Conservation (phyloP, 2,329 filamentous ascomycete species). For the Pestalotiopsis sp. region DNA sequence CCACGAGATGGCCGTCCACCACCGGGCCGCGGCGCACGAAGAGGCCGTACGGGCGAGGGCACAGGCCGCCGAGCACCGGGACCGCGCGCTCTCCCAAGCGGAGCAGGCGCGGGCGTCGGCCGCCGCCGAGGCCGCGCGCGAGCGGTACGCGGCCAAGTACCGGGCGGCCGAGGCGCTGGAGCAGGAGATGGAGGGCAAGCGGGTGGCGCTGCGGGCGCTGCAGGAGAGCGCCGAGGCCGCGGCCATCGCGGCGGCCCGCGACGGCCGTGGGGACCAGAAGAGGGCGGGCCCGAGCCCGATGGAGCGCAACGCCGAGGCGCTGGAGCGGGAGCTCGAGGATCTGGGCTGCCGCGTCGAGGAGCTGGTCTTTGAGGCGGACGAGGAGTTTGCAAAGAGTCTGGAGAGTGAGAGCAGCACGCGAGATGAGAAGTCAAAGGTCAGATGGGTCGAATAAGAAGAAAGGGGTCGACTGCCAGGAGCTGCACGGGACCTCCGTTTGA, state of each 20-base stretch:
- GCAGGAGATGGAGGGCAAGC: conserved; percentile 37
- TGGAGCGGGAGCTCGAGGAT: conserved; percentile 36
- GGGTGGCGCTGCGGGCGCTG: conserved; percentile 1
- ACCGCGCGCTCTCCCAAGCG: background rate
- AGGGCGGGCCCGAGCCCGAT: conserved; percentile 3
- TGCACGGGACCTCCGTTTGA: background rate
- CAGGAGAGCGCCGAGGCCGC: conserved; percentile 16
- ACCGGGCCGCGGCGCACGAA: background rate
- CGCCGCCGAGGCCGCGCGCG: background rate
- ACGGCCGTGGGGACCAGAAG: conserved; percentile 10
- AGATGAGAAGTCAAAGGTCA: background rate
- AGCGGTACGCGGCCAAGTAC: conserved; percentile 34
- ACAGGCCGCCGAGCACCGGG: background rate
- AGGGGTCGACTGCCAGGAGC: background rate
- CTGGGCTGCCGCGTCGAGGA: conserved; percentile 17
- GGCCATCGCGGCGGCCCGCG: too few species aligned
- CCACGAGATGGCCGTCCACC: background rate
- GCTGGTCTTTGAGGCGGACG: conserved; percentile 49
- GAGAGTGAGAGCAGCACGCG: conserved; percentile 23
- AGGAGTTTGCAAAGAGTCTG: conserved; percentile 47
- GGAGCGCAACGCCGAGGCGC: conserved; percentile 17
- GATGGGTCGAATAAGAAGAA: background rate
- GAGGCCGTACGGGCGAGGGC: background rate
- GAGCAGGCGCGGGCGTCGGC: background rate
- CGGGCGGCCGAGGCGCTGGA: conserved; percentile 35